phyloP scores from a whole-genome alignment of 2,329 filamentous ascomycete genomes.

The Aspergillus nomiae region DNA sequence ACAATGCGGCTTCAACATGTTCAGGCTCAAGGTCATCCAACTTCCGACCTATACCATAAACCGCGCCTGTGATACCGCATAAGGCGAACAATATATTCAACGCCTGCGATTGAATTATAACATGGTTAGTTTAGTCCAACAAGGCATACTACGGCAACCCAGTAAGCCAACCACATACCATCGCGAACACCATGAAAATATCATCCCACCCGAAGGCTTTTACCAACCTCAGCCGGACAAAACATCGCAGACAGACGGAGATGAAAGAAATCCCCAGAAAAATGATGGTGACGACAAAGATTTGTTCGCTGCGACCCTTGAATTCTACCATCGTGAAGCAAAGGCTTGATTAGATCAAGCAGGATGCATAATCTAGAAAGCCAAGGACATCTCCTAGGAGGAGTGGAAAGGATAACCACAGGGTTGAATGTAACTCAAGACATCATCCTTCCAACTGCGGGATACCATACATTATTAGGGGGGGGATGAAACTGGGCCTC shows the following conservation, averaged over 20 bases:
- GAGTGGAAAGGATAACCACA: conserved; percentile 2
- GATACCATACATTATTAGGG: conserved; percentile 2
- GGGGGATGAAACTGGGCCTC: background rate
- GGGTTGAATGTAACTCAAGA: conserved; percentile 1
- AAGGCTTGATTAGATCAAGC: conserved; percentile 9
- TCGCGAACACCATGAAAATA: conserved; percentile 38
- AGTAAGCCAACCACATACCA: conserved; percentile 28
- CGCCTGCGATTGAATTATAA: conserved; percentile 19
- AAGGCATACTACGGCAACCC: background rate
- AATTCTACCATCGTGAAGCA: conserved; percentile 31
- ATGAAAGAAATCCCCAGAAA: conserved; percentile 36
- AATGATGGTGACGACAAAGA: conserved; percentile 35
- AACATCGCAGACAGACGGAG: conserved; percentile 38
- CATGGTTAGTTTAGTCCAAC: background rate
- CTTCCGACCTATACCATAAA: conserved; percentile 35
- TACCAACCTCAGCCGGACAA: conserved; percentile 37
- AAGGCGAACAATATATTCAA: conserved; percentile 38
- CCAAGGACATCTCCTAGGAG: conserved; percentile 11
- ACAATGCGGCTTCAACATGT: conserved; percentile 34
- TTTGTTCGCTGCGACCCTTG: conserved; percentile 34
- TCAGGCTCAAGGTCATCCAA: conserved; percentile 17
- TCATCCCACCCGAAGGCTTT: conserved; percentile 44
- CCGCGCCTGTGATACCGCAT: conserved; percentile 37
- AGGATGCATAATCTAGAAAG: conserved; percentile 13
- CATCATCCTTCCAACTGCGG: background rate